A percentile compares a stretch with the other conserved stretches of the same genome.
Conservation (phyloP, 352 stramenopile species). For the Pythium dissotocum region DNA sequence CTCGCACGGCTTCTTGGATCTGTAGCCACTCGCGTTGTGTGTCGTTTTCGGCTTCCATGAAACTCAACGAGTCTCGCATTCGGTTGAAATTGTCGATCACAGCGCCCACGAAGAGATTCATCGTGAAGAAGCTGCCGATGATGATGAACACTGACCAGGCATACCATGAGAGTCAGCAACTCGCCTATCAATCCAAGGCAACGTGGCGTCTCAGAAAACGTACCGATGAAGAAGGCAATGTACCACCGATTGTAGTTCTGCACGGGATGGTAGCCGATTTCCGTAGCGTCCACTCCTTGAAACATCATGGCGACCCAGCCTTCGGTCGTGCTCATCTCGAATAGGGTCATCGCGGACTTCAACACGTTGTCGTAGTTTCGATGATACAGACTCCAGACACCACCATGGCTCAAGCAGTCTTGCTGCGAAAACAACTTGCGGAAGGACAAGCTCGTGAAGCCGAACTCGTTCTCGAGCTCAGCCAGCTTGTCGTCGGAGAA, state of each 20-base stretch:
- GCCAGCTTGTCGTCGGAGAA: slow-evolving; percentile 30
- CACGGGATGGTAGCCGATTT: slow-evolving; percentile 69
- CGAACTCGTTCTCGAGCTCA: slow-evolving; percentile 34
- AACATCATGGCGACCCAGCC: slow-evolving; percentile 86
- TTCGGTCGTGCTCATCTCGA: slow-evolving; percentile 88
- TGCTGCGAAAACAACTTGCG: slow-evolving; percentile 42
- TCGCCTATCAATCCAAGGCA: too few relatives aligned
- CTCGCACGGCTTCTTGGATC: slow-evolving; percentile 39
- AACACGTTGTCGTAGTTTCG: slow-evolving; percentile 72
- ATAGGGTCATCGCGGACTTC: slow-evolving; percentile 60
- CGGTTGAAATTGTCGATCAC: slow-evolving; percentile 90
- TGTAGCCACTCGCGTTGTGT: slow-evolving; percentile 72
- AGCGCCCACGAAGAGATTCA: slow-evolving; percentile 88
- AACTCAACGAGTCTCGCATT: slow-evolving; percentile 44
- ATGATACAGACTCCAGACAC: slow-evolving; percentile 30
- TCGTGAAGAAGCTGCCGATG: slow-evolving; percentile 83
- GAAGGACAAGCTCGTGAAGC: slow-evolving; percentile 44
- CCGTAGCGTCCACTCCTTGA: slow-evolving; percentile 65
- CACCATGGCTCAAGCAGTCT: slow-evolving; percentile 34
- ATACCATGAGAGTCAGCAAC: not conserved
- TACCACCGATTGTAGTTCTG: slow-evolving; percentile 65
- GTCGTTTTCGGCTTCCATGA: slow-evolving; percentile 49
- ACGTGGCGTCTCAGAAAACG: not conserved
- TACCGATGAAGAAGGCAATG: slow-evolving; percentile 76
- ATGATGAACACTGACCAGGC: slow-evolving; percentile 69